phyloP scores from a whole-genome alignment of 768 basidiomycete genomes.

The Rhodotorula babjevae region DNA sequence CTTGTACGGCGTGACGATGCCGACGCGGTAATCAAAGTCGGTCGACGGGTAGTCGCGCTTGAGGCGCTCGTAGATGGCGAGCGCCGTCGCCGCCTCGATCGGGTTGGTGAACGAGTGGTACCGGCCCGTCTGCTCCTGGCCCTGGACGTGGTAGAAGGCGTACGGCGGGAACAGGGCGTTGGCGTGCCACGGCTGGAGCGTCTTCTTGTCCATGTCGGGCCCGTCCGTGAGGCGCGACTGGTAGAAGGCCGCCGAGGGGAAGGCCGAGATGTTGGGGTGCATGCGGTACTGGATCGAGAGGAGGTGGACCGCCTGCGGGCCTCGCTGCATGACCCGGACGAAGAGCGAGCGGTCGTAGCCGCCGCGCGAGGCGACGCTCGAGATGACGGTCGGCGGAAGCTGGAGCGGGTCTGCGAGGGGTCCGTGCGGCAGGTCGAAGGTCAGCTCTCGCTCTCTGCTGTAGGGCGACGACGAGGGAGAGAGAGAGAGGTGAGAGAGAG shows the following conservation, averaged over 20 bases:
- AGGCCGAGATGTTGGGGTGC: conserved; percentile 88
- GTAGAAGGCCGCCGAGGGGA: conserved; percentile 88
- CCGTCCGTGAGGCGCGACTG: conserved; percentile 73
- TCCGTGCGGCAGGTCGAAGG: not conserved
- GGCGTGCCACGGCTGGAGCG: conserved; percentile 77
- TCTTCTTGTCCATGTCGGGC: conserved; percentile 78
- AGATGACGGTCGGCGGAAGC: conserved; percentile 86
- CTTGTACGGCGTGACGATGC: conserved; percentile 88
- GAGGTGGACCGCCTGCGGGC: conserved; percentile 79
- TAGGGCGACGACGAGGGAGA: no score
- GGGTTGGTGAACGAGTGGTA: conserved; percentile 72
- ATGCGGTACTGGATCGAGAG: conserved; percentile 99
- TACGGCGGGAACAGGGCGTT: conserved; percentile 57
- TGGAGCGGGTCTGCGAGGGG: conserved; percentile 55
- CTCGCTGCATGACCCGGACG: conserved; percentile 71
- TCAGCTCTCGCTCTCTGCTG: no score
- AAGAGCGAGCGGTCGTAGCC: conserved; percentile 83
- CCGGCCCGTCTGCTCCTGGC: conserved; percentile 59
- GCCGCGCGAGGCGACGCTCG: conserved; percentile 58
- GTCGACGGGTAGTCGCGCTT: conserved; percentile 56
- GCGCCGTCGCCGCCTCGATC: conserved; percentile 67
- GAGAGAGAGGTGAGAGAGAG: not conserved
- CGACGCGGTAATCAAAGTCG: conserved; percentile 54
- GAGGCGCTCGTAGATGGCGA: conserved; percentile 69
- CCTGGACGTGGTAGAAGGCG: conserved; percentile 78